phyloP scores from a whole-genome alignment of 192 early-diverging fungal genomes.

The Linnemannia exigua region DNA sequence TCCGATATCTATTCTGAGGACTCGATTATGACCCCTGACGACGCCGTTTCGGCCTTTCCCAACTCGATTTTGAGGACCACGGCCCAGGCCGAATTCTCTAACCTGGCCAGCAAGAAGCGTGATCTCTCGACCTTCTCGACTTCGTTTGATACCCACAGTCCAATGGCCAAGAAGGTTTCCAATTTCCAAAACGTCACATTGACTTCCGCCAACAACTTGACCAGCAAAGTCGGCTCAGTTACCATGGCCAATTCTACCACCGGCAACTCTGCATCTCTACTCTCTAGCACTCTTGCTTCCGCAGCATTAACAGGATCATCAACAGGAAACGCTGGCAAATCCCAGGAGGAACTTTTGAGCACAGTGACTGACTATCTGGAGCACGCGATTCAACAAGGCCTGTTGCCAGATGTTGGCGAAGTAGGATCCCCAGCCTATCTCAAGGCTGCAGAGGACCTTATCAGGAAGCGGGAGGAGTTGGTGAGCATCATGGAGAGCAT shows the following conservation, averaged over 20 bases:
- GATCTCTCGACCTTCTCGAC: conserved; percentile 52
- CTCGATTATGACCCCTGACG: conserved; percentile 18
- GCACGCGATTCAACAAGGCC: conserved; percentile 46
- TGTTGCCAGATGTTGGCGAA: conserved; percentile 41
- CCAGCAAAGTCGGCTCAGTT: background rate
- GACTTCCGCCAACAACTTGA: conserved; percentile 11
- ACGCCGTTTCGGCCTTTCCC: conserved; percentile 37
- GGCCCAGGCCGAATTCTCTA: conserved; percentile 40
- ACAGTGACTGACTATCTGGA: conserved; percentile 50
- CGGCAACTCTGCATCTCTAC: background rate
- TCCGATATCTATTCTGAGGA: conserved; percentile 55
- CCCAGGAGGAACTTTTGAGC: conserved; percentile 39
- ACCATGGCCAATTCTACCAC: conserved; percentile 1
- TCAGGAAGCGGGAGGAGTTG: conserved; percentile 48
- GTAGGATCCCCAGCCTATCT: conserved; percentile 41
- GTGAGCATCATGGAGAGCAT: conserved; percentile 55
- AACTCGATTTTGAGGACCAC: conserved; percentile 50
- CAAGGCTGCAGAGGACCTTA: conserved; percentile 42
- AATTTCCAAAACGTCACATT: conserved; percentile 31
- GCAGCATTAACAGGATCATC: background rate
- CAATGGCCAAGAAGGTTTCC: conserved; percentile 47
- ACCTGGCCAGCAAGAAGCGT: conserved; percentile 43
- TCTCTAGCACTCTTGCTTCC: background rate
- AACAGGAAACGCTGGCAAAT: background rate
- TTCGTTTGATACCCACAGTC: conserved; percentile 54